Percentiles rank a stretch among this genome's conserved stretches.
phyloP scores from a whole-genome alignment of 495 filamentous ascomycete genomes.

The Penicillium samsonianum region DNA sequence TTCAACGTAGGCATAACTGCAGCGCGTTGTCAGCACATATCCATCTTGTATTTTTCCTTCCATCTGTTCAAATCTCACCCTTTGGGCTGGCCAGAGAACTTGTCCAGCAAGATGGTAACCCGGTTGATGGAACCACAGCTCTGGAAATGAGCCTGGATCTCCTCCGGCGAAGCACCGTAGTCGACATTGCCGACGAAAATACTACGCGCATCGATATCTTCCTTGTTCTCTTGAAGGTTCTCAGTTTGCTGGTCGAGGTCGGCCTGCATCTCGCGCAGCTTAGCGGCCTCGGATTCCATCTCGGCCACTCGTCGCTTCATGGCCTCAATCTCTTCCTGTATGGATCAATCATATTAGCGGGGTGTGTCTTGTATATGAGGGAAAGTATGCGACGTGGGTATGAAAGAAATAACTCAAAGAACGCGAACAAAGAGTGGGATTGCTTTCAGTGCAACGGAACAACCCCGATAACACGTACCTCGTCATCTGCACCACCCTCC shows the following conservation, averaged over 20 bases:
- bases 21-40: conserved; percentile 45
- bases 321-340: conserved; percentile 88
- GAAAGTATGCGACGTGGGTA: not conserved
- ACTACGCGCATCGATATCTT: conserved; percentile 92
- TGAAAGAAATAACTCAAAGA: not conserved
- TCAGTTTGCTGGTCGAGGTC: conserved; percentile 80
- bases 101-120: conserved; percentile 96
- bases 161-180: conserved; percentile 95
- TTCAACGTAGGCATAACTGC: conserved; percentile 97
- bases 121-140: conserved; percentile 97
- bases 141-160: conserved; percentile 99
- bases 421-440: conserved; percentile 2
- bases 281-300: conserved; percentile 97
- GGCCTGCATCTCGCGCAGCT: conserved; percentile 95
- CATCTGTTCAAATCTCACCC: conserved; percentile 61
- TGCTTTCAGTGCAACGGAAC: conserved; percentile 5
- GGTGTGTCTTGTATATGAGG: not conserved
- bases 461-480: conserved; percentile 35
- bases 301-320: conserved; percentile 98
- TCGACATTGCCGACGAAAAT: conserved; percentile 99
- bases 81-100: conserved; percentile 97
- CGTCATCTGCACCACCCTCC: conserved; percentile 47
- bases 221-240: conserved; percentile 85
- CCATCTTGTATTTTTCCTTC: conserved; percentile 14
- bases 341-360: conserved; percentile 8